Conservation (phyloP, 2,329 filamentous ascomycete species). For the Aureobasidium sp. region DNA sequence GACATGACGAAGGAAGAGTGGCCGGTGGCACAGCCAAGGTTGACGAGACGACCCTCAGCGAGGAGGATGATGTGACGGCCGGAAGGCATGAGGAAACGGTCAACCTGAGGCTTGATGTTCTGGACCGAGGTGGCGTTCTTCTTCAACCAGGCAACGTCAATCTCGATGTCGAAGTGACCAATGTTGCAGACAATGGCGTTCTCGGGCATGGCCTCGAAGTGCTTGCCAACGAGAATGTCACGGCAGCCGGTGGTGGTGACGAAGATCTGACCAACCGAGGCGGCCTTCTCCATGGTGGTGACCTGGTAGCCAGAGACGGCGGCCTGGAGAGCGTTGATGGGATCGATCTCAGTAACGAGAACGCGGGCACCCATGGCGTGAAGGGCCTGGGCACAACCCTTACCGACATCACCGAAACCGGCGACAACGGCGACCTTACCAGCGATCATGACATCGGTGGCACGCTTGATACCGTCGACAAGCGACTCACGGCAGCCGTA, state of each 20-base stretch:
- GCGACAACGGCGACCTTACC: slow-evolving; percentile 97
- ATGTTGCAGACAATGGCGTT: slow-evolving; percentile 99
- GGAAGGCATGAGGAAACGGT: slow-evolving; percentile 90
- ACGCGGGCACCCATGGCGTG: slow-evolving; percentile 96
- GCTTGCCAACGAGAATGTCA: slow-evolving; percentile 85
- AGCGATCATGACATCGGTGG: slow-evolving; percentile 99
- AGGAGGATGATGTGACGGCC: slow-evolving; percentile 98
- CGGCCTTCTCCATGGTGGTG: slow-evolving; percentile 95
- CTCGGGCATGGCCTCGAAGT: slow-evolving; percentile 95
- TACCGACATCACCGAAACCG: slow-evolving; percentile 97
- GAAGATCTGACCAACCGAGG: slow-evolving; percentile 85
- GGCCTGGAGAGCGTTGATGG: slow-evolving; percentile 99
- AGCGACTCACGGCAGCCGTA: slow-evolving; percentile 99
- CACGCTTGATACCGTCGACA: slow-evolving; percentile 99
- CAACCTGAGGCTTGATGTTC: slow-evolving; percentile 99
- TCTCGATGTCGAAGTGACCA: slow-evolving; percentile 99
- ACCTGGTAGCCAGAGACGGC: slow-evolving; percentile 97
- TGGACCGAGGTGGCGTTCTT: slow-evolving; percentile 84
- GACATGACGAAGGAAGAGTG: slow-evolving; percentile 99
- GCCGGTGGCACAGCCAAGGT: slow-evolving; percentile 96
- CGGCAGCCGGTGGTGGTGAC: slow-evolving; percentile 99
- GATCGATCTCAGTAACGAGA: slow-evolving; percentile 92
- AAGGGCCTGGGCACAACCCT: slow-evolving; percentile 94
- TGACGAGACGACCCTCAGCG: slow-evolving; percentile 96
- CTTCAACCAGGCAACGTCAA: slow-evolving; percentile 99